phyloP scores from a whole-genome alignment of 352 stramenopile genomes.

The Phytophthora hybrid region DNA sequence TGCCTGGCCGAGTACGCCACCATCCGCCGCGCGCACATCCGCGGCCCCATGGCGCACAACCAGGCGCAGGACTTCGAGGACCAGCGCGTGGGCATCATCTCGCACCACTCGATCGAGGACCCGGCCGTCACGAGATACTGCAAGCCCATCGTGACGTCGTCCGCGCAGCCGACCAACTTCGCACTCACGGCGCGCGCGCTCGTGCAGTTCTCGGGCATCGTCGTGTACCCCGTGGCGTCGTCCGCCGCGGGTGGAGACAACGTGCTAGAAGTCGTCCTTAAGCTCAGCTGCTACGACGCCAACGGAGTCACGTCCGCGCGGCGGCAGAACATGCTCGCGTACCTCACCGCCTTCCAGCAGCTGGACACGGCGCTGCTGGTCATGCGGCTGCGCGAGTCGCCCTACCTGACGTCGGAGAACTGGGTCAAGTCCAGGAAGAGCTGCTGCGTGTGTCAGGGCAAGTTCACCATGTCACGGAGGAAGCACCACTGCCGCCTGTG shows the following conservation, averaged over 20 bases:
- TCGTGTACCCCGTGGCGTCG: slow-evolving; percentile 67
- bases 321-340: slow-evolving; percentile 61
- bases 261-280: slow-evolving; percentile 70
- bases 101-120: slow-evolving; percentile 75
- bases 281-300: slow-evolving; percentile 68
- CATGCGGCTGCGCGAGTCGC: slow-evolving; percentile 66
- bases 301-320: slow-evolving; percentile 47
- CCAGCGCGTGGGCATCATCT: slow-evolving; percentile 71
- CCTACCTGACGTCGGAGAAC: slow-evolving; percentile 58
- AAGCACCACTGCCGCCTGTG: slow-evolving; percentile 83
- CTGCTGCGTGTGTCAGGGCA: slow-evolving; percentile 65
- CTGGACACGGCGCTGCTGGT: slow-evolving; percentile 65
- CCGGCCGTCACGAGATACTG: slow-evolving; percentile 65
- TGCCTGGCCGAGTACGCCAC: slow-evolving; percentile 75
- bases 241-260: slow-evolving; percentile 40
- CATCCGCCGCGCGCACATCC: slow-evolving; percentile 53
- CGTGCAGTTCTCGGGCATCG: slow-evolving; percentile 68
- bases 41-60: slow-evolving; percentile 39
- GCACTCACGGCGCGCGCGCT: slow-evolving; percentile 52
- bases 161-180: slow-evolving; percentile 31
- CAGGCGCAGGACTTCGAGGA: slow-evolving; percentile 50
- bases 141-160: slow-evolving; percentile 55
- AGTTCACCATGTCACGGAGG: slow-evolving; percentile 63
- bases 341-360: slow-evolving; percentile 56
- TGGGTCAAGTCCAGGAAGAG: slow-evolving; percentile 73